A percentile compares a stretch with the other conserved stretches of the same genome.
Conservation (phyloP, 768 basidiomycete genomes). For the Saitozyma sp. region DNA sequence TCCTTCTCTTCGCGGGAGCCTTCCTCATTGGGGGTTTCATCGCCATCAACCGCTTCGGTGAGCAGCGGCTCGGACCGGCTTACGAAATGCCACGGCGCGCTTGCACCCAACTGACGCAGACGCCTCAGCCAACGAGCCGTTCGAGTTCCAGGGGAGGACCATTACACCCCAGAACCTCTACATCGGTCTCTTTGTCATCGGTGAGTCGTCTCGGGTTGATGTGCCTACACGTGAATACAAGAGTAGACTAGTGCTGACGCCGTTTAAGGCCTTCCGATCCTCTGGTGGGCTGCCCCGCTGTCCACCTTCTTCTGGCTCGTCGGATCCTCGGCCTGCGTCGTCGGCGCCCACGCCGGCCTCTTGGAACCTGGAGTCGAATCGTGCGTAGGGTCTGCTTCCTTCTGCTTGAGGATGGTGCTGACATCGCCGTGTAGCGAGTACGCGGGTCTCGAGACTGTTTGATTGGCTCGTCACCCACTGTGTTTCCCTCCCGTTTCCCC, state of each 20-base stretch:
- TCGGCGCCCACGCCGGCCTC: constrained; percentile 80
- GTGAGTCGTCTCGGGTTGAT: constrained; percentile 13
- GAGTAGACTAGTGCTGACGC: background rate
- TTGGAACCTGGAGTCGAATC: constrained; percentile 95
- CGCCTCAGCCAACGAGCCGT: constrained; percentile 72
- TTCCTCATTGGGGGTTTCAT: constrained; percentile 92
- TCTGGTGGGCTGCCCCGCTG: constrained; percentile 63
- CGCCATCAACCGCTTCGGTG: constrained; percentile 85
- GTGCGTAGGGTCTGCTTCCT: constrained; percentile 3
- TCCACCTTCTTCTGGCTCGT: constrained; percentile 90
- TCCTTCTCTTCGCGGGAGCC: constrained; percentile 74
- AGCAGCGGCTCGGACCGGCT: constrained; percentile 39
- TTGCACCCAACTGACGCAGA: background rate
- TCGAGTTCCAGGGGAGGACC: constrained; percentile 75
- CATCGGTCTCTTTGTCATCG: constrained; percentile 79
- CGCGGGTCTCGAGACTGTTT: constrained; percentile 41
- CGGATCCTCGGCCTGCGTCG: constrained; percentile 78
- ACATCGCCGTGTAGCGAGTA: constrained; percentile 31
- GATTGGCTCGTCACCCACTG: background rate
- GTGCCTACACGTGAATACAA: background rate
- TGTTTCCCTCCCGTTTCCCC: no score
- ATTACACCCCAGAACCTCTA: constrained; percentile 90
- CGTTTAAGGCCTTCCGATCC: constrained; percentile 69
- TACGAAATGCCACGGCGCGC: background rate
- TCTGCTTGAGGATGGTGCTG: background rate